Evolutionary conservation across 257 asterid genomes (phyloP).

Genomic region (Solanum ahanhuiri): DNA sequence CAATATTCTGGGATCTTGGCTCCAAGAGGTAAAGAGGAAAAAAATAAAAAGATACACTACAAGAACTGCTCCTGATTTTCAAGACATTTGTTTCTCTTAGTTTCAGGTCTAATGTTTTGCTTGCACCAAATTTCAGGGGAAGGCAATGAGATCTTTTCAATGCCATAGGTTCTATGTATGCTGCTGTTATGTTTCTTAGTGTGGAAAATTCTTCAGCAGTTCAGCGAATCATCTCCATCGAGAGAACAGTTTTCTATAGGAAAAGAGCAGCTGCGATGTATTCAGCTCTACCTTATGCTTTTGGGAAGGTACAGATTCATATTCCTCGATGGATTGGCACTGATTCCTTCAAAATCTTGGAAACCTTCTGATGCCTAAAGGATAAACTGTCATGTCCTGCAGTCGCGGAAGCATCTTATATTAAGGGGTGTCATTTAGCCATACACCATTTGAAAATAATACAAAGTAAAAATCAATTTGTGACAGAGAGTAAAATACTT

Average conservation of each 20-base stretch:
- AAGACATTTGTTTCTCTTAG: not conserved
- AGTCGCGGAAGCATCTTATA: not conserved
- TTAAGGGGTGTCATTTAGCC: not conserved
- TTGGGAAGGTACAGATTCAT: conserved; percentile 11
- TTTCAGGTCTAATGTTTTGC: not conserved
- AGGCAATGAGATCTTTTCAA: conserved; percentile 18
- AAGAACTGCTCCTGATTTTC: not conserved
- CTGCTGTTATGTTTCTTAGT: conserved; percentile 17
- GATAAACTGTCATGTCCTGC: not conserved
- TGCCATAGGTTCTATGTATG: conserved; percentile 26
- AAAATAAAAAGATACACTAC: not conserved
- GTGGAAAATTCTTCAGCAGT: conserved; percentile 23
- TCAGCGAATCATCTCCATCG: conserved; percentile 22
- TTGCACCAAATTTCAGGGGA: conserved; percentile 8
- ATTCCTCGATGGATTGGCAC: not conserved
- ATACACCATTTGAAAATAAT: not conserved
- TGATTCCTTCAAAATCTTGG: not conserved
- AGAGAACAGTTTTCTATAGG: conserved; percentile 25
- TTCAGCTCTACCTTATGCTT: conserved; percentile 25
- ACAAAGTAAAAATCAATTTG: not conserved
- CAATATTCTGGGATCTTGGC: conserved; percentile 7
- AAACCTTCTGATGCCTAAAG: not conserved
- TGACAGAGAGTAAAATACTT: not conserved
- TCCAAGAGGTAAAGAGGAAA: conserved; percentile 8
- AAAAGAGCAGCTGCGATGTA: conserved; percentile 31